Percentiles rank a stretch among this genome's conserved stretches.
Evolutionary conservation across 129 eudicot genomes (phyloP).

Genomic region (Flaveria ramosissima): DNA sequence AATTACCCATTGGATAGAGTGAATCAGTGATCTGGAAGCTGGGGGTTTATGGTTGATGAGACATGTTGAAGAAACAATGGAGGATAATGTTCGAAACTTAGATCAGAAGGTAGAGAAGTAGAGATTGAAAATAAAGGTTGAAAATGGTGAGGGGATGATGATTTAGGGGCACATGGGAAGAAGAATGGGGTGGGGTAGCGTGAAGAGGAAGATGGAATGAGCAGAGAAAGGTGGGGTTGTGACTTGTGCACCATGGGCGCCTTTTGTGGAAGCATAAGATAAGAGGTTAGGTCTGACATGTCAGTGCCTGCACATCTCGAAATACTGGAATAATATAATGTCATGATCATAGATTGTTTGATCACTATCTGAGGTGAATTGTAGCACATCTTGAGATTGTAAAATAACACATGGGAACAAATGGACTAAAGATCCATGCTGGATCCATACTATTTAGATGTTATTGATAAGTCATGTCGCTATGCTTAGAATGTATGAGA

Average conservation of each 20-base stretch:
- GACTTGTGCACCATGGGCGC: constrained; percentile 15
- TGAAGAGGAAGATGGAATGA: constrained; percentile 10
- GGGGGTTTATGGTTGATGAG: constrained; percentile 19
- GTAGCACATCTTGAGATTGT: too few species aligned
- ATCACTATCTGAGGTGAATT: background rate
- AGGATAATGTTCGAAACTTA: constrained; percentile 31
- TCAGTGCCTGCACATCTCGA: constrained; percentile 23
- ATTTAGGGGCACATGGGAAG: constrained; percentile 20
- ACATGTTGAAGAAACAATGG: constrained; percentile 28
- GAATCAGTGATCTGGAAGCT: background rate
- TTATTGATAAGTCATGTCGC: too few species aligned
- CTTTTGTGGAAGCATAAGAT: constrained; percentile 31
- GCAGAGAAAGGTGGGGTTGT: background rate
- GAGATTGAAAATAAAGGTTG: background rate
- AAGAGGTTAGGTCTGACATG: constrained; percentile 30
- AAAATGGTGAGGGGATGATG: constrained; percentile 22
- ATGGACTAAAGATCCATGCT: too few species aligned
- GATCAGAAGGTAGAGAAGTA: constrained; percentile 29
- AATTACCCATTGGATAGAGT: constrained; percentile 53
- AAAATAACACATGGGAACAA: too few species aligned
- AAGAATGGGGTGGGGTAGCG: background rate
- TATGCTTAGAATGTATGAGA: too few species aligned
- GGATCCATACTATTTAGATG: too few species aligned
- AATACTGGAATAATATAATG: constrained; percentile 4
- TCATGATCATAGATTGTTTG: background rate